phyloP scores from a whole-genome alignment of 495 filamentous ascomycete species.

The Neurospora sp. region DNA sequence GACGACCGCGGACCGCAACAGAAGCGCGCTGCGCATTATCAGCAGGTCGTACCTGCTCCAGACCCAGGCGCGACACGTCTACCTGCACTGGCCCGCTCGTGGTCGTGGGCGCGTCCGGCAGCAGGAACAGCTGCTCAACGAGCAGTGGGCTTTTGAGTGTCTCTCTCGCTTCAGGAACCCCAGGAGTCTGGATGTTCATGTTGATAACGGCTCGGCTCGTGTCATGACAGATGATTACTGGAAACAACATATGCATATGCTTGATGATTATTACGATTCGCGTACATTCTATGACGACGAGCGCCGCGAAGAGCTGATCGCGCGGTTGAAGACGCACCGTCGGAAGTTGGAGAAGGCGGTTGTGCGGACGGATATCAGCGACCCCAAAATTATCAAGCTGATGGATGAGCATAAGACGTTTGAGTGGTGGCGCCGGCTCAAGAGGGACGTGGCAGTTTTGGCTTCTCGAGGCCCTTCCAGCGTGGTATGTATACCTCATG shows the following conservation, averaged over 20 bases:
- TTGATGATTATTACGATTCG: too few relatives aligned
- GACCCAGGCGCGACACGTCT: not conserved
- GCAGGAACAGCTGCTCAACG: not conserved
- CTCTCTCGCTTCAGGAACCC: not conserved
- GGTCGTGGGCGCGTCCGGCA: not conserved
- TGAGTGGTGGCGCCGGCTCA: not conserved
- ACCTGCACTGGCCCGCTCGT: not conserved
- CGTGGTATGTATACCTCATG: not conserved
- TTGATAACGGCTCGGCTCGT: not conserved
- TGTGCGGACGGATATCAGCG: not conserved
- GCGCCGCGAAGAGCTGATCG: not conserved
- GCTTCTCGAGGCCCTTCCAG: not conserved
- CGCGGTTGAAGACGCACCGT: not conserved
- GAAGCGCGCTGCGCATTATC: not conserved
- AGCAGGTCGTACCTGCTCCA: not conserved
- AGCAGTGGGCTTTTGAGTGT: not conserved
- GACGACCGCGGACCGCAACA: not conserved
- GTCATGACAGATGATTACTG: not conserved
- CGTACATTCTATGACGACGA: not conserved
- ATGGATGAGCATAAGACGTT: not conserved
- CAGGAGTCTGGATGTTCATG: not conserved
- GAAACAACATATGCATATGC: fast-evolving
- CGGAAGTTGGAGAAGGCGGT: not conserved
- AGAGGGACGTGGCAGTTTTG: not conserved
- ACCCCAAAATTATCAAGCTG: not conserved